phyloP scores from a whole-genome alignment of 257 asterid species.

The Anisodus acutangulus region DNA sequence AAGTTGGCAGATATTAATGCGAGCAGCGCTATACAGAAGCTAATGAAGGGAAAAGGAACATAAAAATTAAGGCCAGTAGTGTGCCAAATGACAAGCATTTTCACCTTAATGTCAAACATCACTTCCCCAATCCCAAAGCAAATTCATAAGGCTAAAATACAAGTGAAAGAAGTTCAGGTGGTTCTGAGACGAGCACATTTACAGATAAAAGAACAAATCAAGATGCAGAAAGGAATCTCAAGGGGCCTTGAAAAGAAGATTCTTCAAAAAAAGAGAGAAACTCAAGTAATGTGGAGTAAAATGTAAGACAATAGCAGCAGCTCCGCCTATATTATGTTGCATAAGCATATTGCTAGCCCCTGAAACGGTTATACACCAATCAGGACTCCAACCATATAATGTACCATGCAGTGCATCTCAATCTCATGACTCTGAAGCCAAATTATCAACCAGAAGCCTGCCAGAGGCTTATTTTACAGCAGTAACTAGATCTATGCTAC shows the following conservation, averaged over 20 bases:
- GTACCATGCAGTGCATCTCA: neutral
- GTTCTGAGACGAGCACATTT: neutral
- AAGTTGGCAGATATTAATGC: constrained; percentile 16
- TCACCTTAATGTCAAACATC: neutral
- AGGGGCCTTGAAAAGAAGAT: neutral
- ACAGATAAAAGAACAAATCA: neutral
- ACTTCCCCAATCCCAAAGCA: constrained; percentile 7
- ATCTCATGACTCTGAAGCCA: neutral
- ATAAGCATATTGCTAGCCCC: neutral
- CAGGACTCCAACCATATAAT: neutral
- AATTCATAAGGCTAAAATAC: constrained; percentile 2
- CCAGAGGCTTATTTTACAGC: constrained; percentile 11
- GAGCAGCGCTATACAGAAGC: constrained; percentile 19
- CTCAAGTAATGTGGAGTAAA: neutral
- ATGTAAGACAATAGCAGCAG: neutral
- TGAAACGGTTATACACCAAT: neutral
- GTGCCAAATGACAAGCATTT: neutral
- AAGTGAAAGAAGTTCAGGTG: neutral
- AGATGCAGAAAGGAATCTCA: neutral
- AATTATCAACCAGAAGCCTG: constrained; percentile 7
- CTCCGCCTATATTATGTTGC: neutral
- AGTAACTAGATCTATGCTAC: neutral
- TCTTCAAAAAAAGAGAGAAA: constrained; percentile 20
- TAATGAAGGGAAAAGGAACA: neutral
- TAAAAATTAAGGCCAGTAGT: neutral